phyloP scores from a whole-genome alignment of 1,139 yeast genomes.

The Fermentozyma sake region DNA sequence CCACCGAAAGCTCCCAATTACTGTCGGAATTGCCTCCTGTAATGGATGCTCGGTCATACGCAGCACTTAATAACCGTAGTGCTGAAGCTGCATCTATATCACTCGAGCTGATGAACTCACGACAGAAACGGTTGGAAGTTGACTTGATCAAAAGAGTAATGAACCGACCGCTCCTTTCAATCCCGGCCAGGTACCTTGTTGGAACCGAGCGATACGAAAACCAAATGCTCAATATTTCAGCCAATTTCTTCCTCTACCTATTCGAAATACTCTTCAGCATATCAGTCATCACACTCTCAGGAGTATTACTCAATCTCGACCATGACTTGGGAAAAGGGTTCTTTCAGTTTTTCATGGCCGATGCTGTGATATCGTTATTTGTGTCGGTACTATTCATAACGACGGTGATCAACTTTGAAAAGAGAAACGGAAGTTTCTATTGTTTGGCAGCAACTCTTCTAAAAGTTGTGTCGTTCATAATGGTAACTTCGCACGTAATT shows the following conservation, averaged over 20 bases:
- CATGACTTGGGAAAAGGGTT: slow-evolving; percentile 17
- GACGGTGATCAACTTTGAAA: slow-evolving; percentile 35
- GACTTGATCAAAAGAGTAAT: slow-evolving; percentile 32
- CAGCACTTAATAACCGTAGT: too few relatives aligned
- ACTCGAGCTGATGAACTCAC: slow-evolving; percentile 19
- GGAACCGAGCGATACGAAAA: slow-evolving; percentile 15
- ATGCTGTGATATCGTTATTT: slow-evolving; percentile 29
- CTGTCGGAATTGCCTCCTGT: slow-evolving; percentile 1
- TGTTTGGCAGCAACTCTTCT: slow-evolving; percentile 32
- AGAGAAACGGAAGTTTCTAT: slow-evolving; percentile 41
- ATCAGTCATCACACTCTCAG: slow-evolving; percentile 27
- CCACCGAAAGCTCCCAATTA: too few relatives aligned
- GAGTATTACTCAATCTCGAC: slow-evolving; percentile 25
- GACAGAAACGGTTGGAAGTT: slow-evolving; percentile 24
- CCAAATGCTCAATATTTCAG: slow-evolving; percentile 21
- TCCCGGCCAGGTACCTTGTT: slow-evolving; percentile 8
- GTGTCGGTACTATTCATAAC: slow-evolving; percentile 34
- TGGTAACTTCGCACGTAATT: slow-evolving; percentile 24
- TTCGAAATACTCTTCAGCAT: slow-evolving; percentile 33
- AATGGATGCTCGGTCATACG: slow-evolving; percentile 1
- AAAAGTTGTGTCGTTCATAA: slow-evolving; percentile 30
- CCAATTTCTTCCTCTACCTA: slow-evolving; percentile 28
- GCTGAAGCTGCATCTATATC: not conserved
- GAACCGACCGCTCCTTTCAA: slow-evolving; percentile 29
- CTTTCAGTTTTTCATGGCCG: slow-evolving; percentile 38